Evolutionary conservation across 2,329 filamentous ascomycete species (phyloP), one percentile per base, ranked within the genome.

Genomic region (Uncinocarpus reesii): DNA sequence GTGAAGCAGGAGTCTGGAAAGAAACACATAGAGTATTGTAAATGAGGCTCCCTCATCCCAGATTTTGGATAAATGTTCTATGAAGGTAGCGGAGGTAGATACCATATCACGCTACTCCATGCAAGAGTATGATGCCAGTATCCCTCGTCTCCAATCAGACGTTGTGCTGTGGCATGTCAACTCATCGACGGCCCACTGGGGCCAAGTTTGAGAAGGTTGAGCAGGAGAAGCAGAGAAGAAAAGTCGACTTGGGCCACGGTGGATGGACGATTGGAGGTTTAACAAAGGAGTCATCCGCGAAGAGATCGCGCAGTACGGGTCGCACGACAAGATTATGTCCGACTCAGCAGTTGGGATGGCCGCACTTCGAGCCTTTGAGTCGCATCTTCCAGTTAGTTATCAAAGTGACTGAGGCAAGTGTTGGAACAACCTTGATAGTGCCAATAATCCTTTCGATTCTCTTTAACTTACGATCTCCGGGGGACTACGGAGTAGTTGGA

Each of bases 261-360:
- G 76, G 76, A 0, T 76, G 71, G 54, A 62, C 41, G 70, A 75
- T 44, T 71, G 71, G 65, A 58, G 54, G 38, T 73, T 71, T 0
- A 51, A 60, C 7, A 65, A 66, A 26, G 77, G 77, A 1, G 47
- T 72, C 0, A 65, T 80, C n/a, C 63, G 72, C 45, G 70, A 78
- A 55, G 68, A 78, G 43, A 74, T 80, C 5, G 50, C 76, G 4
- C 76, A 75, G 58, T 71, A 73, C 53, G 77, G 77, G 0, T 57
- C 78, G 13, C 77, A 80, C 48, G 77, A 80, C 60, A 66, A 70
- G 28, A 71, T 78, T 42, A 79, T 80, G 77, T 71, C 71, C 3
- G 75, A 78, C 58, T 74, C 75, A 0, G 64, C 76, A 3, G 68
- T 78, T 0, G 73, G 70, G 34, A 56, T 75, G 49, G 76, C 76